These are phyloP conservation scores for Cadophora sp. DNA, from an alignment of 2,329 filamentous ascomycete species.

Conservation along the genomic window DNA sequence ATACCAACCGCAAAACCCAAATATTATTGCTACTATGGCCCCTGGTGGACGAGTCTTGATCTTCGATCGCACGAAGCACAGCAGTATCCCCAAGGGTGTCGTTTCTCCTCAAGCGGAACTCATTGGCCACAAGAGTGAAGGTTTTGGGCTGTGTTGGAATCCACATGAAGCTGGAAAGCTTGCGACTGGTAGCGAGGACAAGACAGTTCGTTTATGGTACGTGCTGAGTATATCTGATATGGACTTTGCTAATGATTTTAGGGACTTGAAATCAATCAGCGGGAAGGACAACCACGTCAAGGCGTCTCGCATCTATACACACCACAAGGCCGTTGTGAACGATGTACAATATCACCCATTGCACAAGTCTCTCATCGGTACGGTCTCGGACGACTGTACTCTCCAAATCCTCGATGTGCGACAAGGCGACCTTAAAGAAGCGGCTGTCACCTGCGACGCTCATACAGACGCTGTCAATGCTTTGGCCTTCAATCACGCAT, in stretches of 20 bases:
- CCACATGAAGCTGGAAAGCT: constrained; percentile 79
- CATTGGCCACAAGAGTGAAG: constrained; percentile 84
- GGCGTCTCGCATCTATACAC: constrained; percentile 78
- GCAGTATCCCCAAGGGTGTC: constrained; percentile 73
- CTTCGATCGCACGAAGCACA: constrained; percentile 96
- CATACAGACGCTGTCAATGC: constrained; percentile 95
- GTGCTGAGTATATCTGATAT: constrained; percentile 36
- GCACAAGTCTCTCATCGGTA: constrained; percentile 84
- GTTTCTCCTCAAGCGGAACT: constrained; percentile 86
- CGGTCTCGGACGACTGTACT: constrained; percentile 93
- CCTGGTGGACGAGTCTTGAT: constrained; percentile 88
- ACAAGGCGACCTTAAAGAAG: constrained; percentile 66
- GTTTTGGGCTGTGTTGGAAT: constrained; percentile 93
- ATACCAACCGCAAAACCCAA: constrained; percentile 96
- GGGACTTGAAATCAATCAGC: constrained; percentile 81
- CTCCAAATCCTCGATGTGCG: constrained; percentile 92
- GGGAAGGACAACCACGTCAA: constrained; percentile 73
- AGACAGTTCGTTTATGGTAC: constrained; percentile 89
- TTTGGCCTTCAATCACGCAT: constrained; percentile 90
- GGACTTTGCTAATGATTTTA: constrained; percentile 49
- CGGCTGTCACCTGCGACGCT: constrained; percentile 70
- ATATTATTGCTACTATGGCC: constrained; percentile 93
- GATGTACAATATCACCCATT: constrained; percentile 95
- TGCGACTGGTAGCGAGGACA: constrained; percentile 90
- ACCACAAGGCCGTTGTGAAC: constrained; percentile 92